Conservation (phyloP, 768 basidiomycete species). For the Coprinellus micaceus region DNA sequence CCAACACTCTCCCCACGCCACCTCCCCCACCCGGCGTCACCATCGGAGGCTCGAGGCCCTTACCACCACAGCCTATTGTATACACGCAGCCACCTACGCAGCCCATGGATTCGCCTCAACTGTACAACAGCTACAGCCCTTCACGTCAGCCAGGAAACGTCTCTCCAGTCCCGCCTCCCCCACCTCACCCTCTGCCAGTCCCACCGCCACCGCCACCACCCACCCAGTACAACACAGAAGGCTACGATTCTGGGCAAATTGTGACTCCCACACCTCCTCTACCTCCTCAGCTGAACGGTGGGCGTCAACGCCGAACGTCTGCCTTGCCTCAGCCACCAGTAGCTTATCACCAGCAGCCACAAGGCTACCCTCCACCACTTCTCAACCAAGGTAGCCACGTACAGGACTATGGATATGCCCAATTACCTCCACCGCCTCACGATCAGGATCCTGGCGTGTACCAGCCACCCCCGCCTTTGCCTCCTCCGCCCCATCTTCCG, state of each 20-base stretch:
- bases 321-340: slow-evolving; percentile 51
- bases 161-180: slow-evolving; percentile 12
- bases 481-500: slow-evolving; percentile 2
- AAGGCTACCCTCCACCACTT: slow-evolving; percentile 37
- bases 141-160: background rate
- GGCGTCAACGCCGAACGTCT: slow-evolving; percentile 15
- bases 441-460: background rate
- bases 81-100: slow-evolving; percentile 43
- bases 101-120: slow-evolving; percentile 34
- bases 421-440: slow-evolving; percentile 33
- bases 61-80: slow-evolving; percentile 28
- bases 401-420: slow-evolving; percentile 22
- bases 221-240: slow-evolving; percentile 18
- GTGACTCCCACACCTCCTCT: slow-evolving; percentile 23
- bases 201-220: slow-evolving; percentile 20
- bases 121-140: slow-evolving; percentile 3
- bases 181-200: slow-evolving; percentile 27
- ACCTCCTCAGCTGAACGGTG: slow-evolving; percentile 23
- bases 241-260: slow-evolving; percentile 8
- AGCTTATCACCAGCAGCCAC: slow-evolving; percentile 29
- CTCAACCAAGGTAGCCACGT: slow-evolving; percentile 28
- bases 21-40: slow-evolving; percentile 14
- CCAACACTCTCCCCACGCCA: slow-evolving; percentile 18
- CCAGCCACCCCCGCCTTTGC: slow-evolving; percentile 23
- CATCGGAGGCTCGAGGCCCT: slow-evolving; percentile 15